Conservation (phyloP, 2,329 filamentous ascomycete genomes). For the Cadophora gregata region DNA sequence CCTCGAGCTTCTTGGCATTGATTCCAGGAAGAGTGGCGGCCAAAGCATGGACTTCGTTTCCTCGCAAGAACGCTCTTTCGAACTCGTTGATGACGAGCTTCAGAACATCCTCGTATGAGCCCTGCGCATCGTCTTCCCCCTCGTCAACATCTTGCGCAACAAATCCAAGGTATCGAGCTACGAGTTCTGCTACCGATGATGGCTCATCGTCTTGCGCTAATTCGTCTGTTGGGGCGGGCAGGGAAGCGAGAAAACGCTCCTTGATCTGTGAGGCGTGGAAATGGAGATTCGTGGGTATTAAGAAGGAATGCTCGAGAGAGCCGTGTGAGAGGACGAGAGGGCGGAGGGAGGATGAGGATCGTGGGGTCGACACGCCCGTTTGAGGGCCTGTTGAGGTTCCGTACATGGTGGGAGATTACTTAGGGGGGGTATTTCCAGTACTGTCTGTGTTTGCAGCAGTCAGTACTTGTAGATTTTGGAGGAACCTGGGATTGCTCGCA, state of each 20-base stretch:
- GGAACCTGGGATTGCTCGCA: neutral
- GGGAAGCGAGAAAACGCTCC: conserved; percentile 83
- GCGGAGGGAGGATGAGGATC: conserved; percentile 90
- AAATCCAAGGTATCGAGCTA: conserved; percentile 91
- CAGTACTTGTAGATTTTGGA: conserved; percentile 6
- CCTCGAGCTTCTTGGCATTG: conserved; percentile 86
- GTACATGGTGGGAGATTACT: conserved; percentile 70
- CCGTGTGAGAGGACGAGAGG: conserved; percentile 91
- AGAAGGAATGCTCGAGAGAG: conserved; percentile 93
- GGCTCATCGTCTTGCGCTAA: conserved; percentile 98
- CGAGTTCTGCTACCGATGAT: conserved; percentile 91
- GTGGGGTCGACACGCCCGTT: conserved; percentile 95
- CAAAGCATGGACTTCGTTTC: conserved; percentile 95
- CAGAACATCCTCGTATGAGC: conserved; percentile 89
- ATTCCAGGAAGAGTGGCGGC: conserved; percentile 88
- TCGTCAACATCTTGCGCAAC: conserved; percentile 89
- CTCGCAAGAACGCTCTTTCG: conserved; percentile 90
- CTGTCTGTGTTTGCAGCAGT: conserved; percentile 22
- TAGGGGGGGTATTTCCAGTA: conserved; percentile 19
- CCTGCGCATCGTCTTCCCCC: conserved; percentile 86
- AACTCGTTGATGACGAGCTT: conserved; percentile 95
- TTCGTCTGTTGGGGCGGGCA: conserved; percentile 94
- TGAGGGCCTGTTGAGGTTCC: conserved; percentile 82
- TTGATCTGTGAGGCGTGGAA: conserved; percentile 95
- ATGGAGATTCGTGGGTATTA: conserved; percentile 93